Base-by-base conservation (phyloP, 2,329 filamentous ascomycete species). In the Torrubiellomyces zombiae region DNA sequence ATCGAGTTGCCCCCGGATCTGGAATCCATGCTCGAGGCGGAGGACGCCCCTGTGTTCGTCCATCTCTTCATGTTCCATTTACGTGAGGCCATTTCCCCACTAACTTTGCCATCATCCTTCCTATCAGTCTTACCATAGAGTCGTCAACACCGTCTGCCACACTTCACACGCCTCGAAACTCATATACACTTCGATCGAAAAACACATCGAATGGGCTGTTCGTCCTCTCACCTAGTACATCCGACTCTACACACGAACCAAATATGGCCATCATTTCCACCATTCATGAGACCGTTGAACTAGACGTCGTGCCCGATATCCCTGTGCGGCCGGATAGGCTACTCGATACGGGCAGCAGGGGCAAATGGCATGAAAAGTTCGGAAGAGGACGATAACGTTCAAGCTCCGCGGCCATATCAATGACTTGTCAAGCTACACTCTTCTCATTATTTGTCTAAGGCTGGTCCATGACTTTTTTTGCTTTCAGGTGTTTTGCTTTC, bases 151-250 rank as follows among this genome's bases (percentile, higher is more conserved):
- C 55, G 2, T 43, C 46, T 3, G 67, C 67, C 14, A 42, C 71
- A 20, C 56, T 75, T 27, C 60, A 51, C 36, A 57, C 59, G 1
- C 57, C 56, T 4, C 45, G 51, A 26, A 61, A 58, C 36, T 62
- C 58, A 10, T 75, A 71, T 47, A 56, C 57, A 5, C 55, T 75
- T 23, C 65, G 64, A 16, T 70, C 75, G 39, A 75, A 75, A 43
- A 75, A 74, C 43, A 74, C 70, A 0, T 75, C 70, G 22, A 75
- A 75, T 40, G 62, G 64, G n/a, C 54, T 75, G 23, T 63, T 74
- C 37, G 43, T 75, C 3, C 50, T 75, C 16, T 42, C 50, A 14
- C 48, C 56, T 5, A 19, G 30, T 23, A 11, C 30, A 9, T 22
- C 37, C 4, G 24, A 24, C 3, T 32, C 29, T 14, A 27, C 29